A percentile compares a stretch with the other conserved stretches of the same genome.
Conservation (phyloP, 345 rosid species). For the Heritiera fomes region DNA sequence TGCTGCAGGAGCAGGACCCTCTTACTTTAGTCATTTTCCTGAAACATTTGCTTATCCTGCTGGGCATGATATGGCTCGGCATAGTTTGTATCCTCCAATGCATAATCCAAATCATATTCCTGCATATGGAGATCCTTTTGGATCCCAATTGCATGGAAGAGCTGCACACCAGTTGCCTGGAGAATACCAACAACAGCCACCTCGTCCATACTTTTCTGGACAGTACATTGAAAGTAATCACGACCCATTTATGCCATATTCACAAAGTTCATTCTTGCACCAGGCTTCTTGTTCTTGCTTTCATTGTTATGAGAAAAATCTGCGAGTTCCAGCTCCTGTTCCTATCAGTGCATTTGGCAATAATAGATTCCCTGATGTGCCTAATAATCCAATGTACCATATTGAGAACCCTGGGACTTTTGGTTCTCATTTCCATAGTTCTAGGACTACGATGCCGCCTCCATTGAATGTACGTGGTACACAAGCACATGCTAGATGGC, state of each 20-base stretch:
- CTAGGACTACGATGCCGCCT: constrained; percentile 44
- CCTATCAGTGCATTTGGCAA: constrained; percentile 43
- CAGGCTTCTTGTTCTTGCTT: constrained; percentile 71
- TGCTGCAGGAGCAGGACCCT: constrained; percentile 38
- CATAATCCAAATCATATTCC: constrained; percentile 48
- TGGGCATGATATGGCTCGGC: constrained; percentile 42
- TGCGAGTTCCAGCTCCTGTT: constrained; percentile 45
- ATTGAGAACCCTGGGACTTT: constrained; percentile 45
- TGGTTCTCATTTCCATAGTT: constrained; percentile 42
- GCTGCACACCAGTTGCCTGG: constrained; percentile 43
- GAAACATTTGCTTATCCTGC: constrained; percentile 43
- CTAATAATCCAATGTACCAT: constrained; percentile 43
- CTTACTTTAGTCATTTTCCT: constrained; percentile 43
- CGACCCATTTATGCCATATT: constrained; percentile 50
- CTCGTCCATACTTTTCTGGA: constrained; percentile 48
- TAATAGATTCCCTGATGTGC: constrained; percentile 44
- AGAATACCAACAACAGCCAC: constrained; percentile 39
- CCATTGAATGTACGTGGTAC: constrained; percentile 37
- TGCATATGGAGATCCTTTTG: constrained; percentile 53
- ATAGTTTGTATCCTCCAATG: constrained; percentile 41
- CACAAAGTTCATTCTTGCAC: constrained; percentile 40
- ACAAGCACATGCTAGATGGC: constrained; percentile 59
- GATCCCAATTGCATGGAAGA: constrained; percentile 45
- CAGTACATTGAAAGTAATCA: constrained; percentile 42
- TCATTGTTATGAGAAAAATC: constrained; percentile 60